Evolutionary conservation across 108 stramenopile genomes (phyloP), one percentile per base, ranked within the genome.

Genomic region (Nitzschia sp.): DNA sequence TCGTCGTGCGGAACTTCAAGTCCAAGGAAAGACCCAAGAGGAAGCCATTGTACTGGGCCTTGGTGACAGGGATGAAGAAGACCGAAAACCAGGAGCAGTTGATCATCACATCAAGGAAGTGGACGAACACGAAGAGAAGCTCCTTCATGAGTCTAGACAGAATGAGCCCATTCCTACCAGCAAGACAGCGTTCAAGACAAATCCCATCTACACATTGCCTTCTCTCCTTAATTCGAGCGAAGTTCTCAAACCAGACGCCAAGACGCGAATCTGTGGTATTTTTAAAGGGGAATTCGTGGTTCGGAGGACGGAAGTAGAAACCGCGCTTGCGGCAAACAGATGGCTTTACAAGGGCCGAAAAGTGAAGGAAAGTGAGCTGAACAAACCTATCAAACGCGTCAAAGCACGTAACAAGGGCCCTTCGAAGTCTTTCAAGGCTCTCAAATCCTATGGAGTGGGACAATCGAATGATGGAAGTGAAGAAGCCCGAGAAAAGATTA

Each of bases 231-330:
- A 84, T 30, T 64, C 64, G 31, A 69, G 58, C 32, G 91, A 95
- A 57, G 94, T 95, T 0, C 66, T 95, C 19, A 69, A 71, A 57
- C 94, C 94, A 0, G 77, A 89, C 76, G 86, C 89, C 35, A 81
- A 79, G 19, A 81, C 78, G 32, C 75, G 80, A 13, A 66, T 91
- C 13, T 85, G 85, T 59, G 94, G 91, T 26, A 73, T 95, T n/a
- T 92, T 95, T 78, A 89, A 90, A 65, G 94, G 91, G 22, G 91
- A 95, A 52, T 41, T 88, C 13, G 85, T 95, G 13, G 92, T 79
- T 65, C 70, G 68, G 15, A 74, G 91, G 0, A 73, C 64, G 17
- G 90, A 95, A 71, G 89, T 95, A 8, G 86, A 81, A 53, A 84
- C 78, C 3, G 91, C 90, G 28, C 66, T 83, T 22, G 25, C 66